A percentile compares a stretch with the other conserved stretches of the same genome.
Conservation (phyloP, 352 stramenopile species). For the Phytophthora litchii region DNA sequence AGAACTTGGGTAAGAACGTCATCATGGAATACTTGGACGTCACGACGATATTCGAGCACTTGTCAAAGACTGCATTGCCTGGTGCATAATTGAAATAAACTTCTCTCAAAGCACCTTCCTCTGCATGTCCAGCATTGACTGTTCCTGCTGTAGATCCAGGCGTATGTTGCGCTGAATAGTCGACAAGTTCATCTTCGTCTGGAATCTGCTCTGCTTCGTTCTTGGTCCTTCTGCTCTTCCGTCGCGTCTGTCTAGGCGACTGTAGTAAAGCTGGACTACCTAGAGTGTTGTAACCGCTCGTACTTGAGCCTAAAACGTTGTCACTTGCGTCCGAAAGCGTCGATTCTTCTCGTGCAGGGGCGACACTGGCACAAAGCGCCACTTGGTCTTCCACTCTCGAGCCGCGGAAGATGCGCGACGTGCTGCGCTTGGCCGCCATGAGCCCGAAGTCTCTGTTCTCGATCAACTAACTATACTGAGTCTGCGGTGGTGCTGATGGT, state of each 20-base stretch:
- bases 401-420: conserved; percentile 56
- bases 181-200: conserved; percentile 37
- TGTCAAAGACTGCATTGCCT: conserved; percentile 68
- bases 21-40: conserved; percentile 92
- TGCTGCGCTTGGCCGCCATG: conserved; percentile 38
- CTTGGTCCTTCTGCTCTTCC: conserved; percentile 4
- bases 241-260: conserved; percentile 22
- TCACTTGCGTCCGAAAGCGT: conserved; percentile 30
- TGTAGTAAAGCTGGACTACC: conserved; percentile 44
- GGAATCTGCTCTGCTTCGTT: conserved; percentile 11
- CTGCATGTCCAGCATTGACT: conserved; percentile 7
- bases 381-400: conserved; percentile 60
- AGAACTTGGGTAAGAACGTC: conserved; percentile 90
- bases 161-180: conserved; percentile 16
- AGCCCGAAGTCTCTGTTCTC: background rate
- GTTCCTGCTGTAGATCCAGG: conserved; percentile 7
- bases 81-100: conserved; percentile 80
- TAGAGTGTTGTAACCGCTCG: conserved; percentile 39
- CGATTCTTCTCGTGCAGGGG: conserved; percentile 16
- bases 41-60: conserved; percentile 83
- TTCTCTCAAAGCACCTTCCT: conserved; percentile 39
- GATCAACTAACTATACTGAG: conserved; percentile 1
- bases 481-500: background rate
- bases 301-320: conserved; percentile 22
- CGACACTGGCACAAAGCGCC: conserved; percentile 35